Conservation (phyloP, 371 early-diverging fungal genomes). For the Rhizoclosmatium hyalinum region DNA sequence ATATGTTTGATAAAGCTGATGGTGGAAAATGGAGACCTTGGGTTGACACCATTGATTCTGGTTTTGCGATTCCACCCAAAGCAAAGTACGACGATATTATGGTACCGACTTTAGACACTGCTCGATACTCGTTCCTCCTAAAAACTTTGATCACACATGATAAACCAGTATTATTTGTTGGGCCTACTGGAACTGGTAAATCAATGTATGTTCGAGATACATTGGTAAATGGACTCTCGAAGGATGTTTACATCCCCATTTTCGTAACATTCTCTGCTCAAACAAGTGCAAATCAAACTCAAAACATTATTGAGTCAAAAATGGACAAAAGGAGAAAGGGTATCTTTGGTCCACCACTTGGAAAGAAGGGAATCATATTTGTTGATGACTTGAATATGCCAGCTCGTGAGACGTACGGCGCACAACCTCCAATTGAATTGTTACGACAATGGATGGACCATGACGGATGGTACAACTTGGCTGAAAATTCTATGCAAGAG, state of each 20-base stretch:
- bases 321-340: slow-evolving; percentile 62
- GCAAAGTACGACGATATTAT: slow-evolving; percentile 59
- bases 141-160: slow-evolving; percentile 47
- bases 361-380: slow-evolving; percentile 56
- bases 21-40: slow-evolving; percentile 52
- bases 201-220: slow-evolving; percentile 59
- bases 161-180: slow-evolving; percentile 57
- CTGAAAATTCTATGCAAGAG: slow-evolving; percentile 53
- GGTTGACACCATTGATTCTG: slow-evolving; percentile 46
- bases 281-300: slow-evolving; percentile 60
- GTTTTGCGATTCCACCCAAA: slow-evolving; percentile 53
- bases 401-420: slow-evolving; percentile 56
- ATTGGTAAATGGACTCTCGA: slow-evolving; percentile 49
- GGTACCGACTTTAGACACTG: slow-evolving; percentile 62
- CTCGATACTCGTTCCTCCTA: slow-evolving; percentile 54
- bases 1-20: slow-evolving; percentile 46
- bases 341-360: slow-evolving; percentile 55
- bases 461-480: slow-evolving; percentile 60
- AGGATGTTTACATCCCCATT: slow-evolving; percentile 50
- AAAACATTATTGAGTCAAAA: slow-evolving; percentile 60
- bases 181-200: slow-evolving; percentile 63
- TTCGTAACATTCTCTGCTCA: slow-evolving; percentile 64
- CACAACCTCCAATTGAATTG: slow-evolving; percentile 64
- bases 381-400: slow-evolving; percentile 68
- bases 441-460: slow-evolving; percentile 65